Conservation (phyloP, 169 alveolate species). For the Amoebophrya sp. region DNA sequence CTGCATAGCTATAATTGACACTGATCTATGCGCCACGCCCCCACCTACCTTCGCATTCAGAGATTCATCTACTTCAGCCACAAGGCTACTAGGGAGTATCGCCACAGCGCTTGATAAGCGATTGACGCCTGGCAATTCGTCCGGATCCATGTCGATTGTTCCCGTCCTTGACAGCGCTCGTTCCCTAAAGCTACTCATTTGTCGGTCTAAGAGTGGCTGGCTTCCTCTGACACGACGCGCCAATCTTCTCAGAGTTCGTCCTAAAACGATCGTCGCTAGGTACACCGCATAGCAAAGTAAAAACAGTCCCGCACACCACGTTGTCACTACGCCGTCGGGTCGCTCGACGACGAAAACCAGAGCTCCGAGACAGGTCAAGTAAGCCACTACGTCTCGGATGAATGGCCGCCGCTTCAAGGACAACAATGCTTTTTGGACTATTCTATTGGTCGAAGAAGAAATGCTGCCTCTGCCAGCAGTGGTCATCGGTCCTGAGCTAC, state of each 20-base stretch:
- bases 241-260: background rate
- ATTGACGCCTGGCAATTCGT: background rate
- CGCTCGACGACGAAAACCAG: background rate
- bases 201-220: background rate
- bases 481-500: too few relatives aligned
- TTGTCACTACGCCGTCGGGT: background rate
- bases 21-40: too few relatives aligned
- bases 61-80: too few relatives aligned
- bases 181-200: background rate
- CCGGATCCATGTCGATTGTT: background rate
- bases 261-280: background rate
- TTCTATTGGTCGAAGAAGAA: too few relatives aligned
- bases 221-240: background rate
- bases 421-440: too few relatives aligned
- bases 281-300: background rate
- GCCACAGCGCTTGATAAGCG: background rate
- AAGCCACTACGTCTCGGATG: background rate
- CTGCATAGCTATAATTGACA: too few relatives aligned
- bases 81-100: too few relatives aligned
- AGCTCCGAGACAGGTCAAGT: background rate
- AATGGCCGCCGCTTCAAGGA: slow-evolving; percentile 22
- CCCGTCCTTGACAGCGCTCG: too few relatives aligned
- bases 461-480: too few relatives aligned
- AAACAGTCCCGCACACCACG: background rate
- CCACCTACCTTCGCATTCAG: too few relatives aligned